Percentiles rank a stretch among this genome's conserved stretches.
Evolutionary conservation across 1,284 basidiomycete species (phyloP).

Genomic region (Ustilago bromivora): DNA sequence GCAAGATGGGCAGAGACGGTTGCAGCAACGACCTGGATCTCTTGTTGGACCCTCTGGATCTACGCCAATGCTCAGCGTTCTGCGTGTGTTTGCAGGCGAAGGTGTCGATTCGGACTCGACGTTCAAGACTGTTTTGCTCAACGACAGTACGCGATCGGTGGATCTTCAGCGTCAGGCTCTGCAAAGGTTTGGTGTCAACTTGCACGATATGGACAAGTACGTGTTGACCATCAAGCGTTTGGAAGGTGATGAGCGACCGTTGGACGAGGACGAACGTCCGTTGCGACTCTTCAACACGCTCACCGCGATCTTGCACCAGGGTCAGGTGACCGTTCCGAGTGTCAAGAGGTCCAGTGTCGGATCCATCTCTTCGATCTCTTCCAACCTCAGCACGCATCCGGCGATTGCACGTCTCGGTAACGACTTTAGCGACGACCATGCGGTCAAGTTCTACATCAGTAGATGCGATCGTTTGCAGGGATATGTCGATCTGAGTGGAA

Average conservation of each 20-base stretch:
- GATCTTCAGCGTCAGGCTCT: constrained; percentile 91
- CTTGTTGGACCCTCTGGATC: constrained; percentile 70
- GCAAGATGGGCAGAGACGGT: constrained; percentile 24
- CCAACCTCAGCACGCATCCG: constrained; percentile 90
- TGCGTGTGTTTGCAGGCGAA: constrained; percentile 92
- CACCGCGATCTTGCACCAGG: constrained; percentile 73
- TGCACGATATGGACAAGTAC: constrained; percentile 76
- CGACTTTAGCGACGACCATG: constrained; percentile 95
- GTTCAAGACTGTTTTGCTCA: constrained; percentile 96
- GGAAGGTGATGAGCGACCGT: constrained; percentile 80
- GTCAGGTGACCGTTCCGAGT: constrained; percentile 74
- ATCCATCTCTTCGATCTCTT: constrained; percentile 89
- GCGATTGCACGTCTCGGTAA: constrained; percentile 91
- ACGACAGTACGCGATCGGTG: constrained; percentile 81
- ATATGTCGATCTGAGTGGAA: constrained; percentile 35
- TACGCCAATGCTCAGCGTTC: constrained; percentile 88
- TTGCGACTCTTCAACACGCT: constrained; percentile 86
- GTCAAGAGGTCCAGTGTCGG: constrained; percentile 92
- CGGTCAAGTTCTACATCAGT: constrained; percentile 95
- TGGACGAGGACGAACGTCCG: constrained; percentile 81
- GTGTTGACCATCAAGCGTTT: constrained; percentile 92
- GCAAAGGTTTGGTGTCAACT: constrained; percentile 81
- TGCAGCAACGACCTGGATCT: constrained; percentile 60
- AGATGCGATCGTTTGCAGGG: constrained; percentile 47
- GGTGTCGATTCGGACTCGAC: constrained; percentile 85